These are phyloP conservation scores for Pyrrhoderma noxium DNA, from an alignment of 1,284 basidiomycete genomes.

Conservation along the genomic window DNA sequence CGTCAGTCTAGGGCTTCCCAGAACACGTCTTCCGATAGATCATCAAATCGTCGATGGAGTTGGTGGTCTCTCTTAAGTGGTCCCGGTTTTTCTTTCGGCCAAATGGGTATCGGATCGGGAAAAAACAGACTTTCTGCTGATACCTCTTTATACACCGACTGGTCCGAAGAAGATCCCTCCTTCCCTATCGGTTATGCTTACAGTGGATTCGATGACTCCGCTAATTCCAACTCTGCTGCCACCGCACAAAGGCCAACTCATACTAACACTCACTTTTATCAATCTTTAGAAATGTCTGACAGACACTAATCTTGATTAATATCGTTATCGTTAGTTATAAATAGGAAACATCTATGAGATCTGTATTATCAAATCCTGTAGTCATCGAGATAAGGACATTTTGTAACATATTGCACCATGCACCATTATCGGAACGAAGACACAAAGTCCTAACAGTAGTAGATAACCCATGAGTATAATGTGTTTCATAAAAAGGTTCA, in stretches of 20 bases:
- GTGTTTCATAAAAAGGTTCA: background rate
- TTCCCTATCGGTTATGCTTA: conserved; percentile 15
- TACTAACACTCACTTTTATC: no score
- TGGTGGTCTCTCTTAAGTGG: conserved; percentile 15
- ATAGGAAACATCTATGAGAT: no score
- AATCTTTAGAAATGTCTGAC: no score
- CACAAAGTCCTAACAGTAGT: conserved; percentile 10
- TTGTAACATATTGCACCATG: no score
- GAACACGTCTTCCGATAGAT: conserved; percentile 10
- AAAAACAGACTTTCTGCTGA: conserved; percentile 17
- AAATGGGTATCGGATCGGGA: conserved; percentile 13
- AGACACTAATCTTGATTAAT: no score
- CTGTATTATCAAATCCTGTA: no score
- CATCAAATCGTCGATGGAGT: conserved; percentile 15
- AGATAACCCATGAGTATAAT: conserved; percentile 12
- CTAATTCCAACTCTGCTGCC: no score
- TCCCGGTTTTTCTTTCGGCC: conserved; percentile 14
- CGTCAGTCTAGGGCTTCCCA: conserved; percentile 11
- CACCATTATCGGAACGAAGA: conserved; percentile 12
- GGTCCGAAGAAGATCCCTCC: conserved; percentile 13
- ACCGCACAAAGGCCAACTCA: no score
- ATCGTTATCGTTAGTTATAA: no score
- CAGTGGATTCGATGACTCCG: conserved; percentile 4
- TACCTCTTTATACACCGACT: conserved; percentile 10
- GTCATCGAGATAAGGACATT: no score